Conservation (phyloP, 495 filamentous ascomycete species). For the Neurospora pannonica region DNA sequence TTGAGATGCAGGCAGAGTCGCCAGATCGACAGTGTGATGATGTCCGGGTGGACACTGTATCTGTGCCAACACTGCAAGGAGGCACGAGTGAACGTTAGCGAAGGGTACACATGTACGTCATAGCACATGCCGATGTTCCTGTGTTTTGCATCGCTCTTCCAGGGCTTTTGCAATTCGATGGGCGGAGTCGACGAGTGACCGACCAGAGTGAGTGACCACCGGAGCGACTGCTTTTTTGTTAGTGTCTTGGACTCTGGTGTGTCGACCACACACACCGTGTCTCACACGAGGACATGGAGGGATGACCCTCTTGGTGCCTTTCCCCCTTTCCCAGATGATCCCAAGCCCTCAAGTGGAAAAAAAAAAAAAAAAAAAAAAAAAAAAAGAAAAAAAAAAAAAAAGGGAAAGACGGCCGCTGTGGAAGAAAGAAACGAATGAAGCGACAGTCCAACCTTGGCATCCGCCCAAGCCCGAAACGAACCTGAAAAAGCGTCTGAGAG, state of each 20-base stretch:
- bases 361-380: not conserved
- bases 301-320: not conserved
- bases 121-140: not conserved
- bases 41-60: not conserved
- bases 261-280: not conserved
- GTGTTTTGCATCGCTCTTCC: not conserved
- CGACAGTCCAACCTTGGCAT: not conserved
- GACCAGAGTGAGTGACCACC: not conserved
- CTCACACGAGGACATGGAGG: not conserved
- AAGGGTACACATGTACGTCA: not conserved
- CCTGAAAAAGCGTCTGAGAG: not conserved
- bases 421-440: not conserved
- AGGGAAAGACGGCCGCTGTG: not conserved
- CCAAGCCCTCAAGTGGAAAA: not conserved
- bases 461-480: not conserved
- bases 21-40: not conserved
- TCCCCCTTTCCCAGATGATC: not conserved
- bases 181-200: not conserved
- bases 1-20: not conserved
- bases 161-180: not conserved
- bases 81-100: not conserved
- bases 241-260: not conserved
- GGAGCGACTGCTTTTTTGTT: not conserved
- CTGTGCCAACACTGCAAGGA: not conserved
- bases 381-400: not conserved